Base-by-base conservation (phyloP, 1,284 basidiomycete genomes). In the Tilletia setariae region DNA sequence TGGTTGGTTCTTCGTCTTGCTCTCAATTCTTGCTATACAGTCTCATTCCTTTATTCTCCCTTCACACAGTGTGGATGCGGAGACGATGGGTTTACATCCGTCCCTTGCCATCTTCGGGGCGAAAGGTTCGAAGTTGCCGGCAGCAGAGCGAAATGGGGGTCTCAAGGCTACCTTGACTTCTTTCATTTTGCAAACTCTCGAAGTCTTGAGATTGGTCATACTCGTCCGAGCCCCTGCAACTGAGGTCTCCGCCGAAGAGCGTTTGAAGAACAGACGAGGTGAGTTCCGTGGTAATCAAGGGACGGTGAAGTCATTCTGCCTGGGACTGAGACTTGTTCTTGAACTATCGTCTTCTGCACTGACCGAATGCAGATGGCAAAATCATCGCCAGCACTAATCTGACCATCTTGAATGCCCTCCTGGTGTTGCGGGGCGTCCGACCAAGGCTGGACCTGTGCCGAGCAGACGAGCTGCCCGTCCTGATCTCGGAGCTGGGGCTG, bases 321-420 rank as follows among this genome's bases (percentile, higher is more conserved):
- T n/a, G n/a, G n/a, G n/a, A n/a, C n/a, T n/a, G n/a, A n/a, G n/a
- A n/a, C n/a, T n/a, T n/a, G n/a, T n/a, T n/a, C n/a, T n/a, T n/a
- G n/a, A n/a, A n/a, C n/a, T n/a, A n/a, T n/a, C n/a, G n/a, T n/a
- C n/a, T n/a, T n/a, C n/a, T n/a, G n/a, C n/a, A n/a, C n/a, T n/a
- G n/a, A n/a, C 9, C 21, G 9, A 59, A 23, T 28, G 53, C 11
- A 21, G 8, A 59, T 16, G 56, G 61, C 1, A 40, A 35, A 2
- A 47, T 79, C 44, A 73, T 77, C 15, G 74, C 72, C 28, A 74
- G 77, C 0, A 79, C 78, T 2, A 82, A 82, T 61, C 65, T 82
- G 15, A 81, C 80, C 1, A 66, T 82, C 13, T 70, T 82, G 49
- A 81, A 81, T 51, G 74, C 79, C 2, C 66, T 80, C 65, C 74